A percentile compares a stretch with the other conserved stretches of the same genome.
These are phyloP conservation scores for Durio zibethinus DNA, from an alignment of 345 rosid species.

Conservation along the genomic window DNA sequence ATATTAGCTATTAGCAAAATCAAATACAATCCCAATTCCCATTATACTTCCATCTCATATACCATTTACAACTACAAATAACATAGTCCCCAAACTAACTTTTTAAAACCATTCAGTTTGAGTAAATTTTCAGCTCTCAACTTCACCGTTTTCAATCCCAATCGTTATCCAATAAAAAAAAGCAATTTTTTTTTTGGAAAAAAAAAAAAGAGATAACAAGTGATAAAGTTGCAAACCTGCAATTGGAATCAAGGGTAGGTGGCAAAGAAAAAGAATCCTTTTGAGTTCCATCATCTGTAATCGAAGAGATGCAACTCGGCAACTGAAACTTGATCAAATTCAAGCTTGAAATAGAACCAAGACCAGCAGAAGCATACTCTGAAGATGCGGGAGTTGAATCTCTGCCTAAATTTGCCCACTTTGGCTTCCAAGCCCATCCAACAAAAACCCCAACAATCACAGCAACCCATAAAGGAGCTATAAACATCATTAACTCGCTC, in stretches of 20 bases:
- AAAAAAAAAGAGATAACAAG: background rate
- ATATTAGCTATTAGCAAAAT: background rate
- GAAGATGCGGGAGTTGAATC: constrained; percentile 20
- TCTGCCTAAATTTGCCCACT: constrained; percentile 67
- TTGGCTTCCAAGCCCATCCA: constrained; percentile 96
- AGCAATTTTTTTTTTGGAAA: background rate
- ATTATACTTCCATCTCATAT: background rate
- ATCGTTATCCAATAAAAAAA: background rate
- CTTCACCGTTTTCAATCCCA: background rate
- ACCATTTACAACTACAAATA: background rate
- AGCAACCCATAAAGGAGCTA: constrained; percentile 79
- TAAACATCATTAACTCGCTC: constrained; percentile 46
- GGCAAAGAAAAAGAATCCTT: constrained; percentile 24
- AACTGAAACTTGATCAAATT: constrained; percentile 49
- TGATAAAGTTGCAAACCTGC: constrained; percentile 45
- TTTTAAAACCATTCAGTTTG: background rate
- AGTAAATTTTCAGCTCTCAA: background rate
- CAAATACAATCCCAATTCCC: constrained; percentile 7
- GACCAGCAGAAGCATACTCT: constrained; percentile 2
- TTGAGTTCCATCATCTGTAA: constrained; percentile 28
- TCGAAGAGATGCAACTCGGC: constrained; percentile 38
- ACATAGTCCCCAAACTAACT: background rate
- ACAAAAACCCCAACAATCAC: constrained; percentile 77
- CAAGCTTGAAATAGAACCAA: constrained; percentile 35
- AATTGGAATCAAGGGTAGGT: constrained; percentile 24